Evolutionary conservation across 2,329 filamentous ascomycete genomes (phyloP).

Genomic region (Penicillium polonicum): DNA sequence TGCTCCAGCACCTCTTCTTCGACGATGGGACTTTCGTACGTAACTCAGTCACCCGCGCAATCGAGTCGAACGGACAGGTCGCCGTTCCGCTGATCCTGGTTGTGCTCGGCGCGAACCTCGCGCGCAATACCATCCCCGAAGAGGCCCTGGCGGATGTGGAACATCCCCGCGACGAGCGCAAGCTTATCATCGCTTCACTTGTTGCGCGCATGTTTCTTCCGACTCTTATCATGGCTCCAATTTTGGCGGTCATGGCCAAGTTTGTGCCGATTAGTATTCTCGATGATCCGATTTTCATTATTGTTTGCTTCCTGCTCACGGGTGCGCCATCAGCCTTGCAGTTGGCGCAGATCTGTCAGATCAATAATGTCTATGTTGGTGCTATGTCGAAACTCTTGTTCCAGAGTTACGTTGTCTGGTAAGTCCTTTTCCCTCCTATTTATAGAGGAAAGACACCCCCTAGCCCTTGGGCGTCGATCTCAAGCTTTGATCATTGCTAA

Average conservation of each 20-base stretch:
- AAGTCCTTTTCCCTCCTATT: constrained; percentile 38
- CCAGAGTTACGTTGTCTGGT: constrained; percentile 96
- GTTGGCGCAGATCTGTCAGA: constrained; percentile 95
- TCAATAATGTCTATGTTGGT: constrained; percentile 92
- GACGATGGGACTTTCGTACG: constrained; percentile 82
- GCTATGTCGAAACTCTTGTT: constrained; percentile 92
- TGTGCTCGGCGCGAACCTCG: constrained; percentile 90
- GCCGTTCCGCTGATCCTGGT: constrained; percentile 94
- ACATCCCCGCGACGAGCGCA: constrained; percentile 66
- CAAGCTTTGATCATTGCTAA: constrained; percentile 9
- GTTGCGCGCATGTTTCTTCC: constrained; percentile 90
- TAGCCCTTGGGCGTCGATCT: not conserved
- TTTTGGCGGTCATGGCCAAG: constrained; percentile 83
- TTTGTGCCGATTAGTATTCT: constrained; percentile 90
- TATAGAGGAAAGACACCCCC: not conserved
- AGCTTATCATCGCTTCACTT: constrained; percentile 80
- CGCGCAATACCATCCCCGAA: constrained; percentile 79
- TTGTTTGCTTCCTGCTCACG: constrained; percentile 94
- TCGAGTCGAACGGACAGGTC: constrained; percentile 81
- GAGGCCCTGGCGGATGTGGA: constrained; percentile 66
- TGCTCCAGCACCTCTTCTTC: constrained; percentile 83
- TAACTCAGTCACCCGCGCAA: constrained; percentile 87
- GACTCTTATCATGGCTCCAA: constrained; percentile 85
- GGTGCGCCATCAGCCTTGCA: constrained; percentile 92
- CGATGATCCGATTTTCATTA: constrained; percentile 95